A percentile compares a stretch with the other conserved stretches of the same genome.
Evolutionary conservation across 2,329 filamentous ascomycete species (phyloP).

Genomic region (Fusarium piperis): DNA sequence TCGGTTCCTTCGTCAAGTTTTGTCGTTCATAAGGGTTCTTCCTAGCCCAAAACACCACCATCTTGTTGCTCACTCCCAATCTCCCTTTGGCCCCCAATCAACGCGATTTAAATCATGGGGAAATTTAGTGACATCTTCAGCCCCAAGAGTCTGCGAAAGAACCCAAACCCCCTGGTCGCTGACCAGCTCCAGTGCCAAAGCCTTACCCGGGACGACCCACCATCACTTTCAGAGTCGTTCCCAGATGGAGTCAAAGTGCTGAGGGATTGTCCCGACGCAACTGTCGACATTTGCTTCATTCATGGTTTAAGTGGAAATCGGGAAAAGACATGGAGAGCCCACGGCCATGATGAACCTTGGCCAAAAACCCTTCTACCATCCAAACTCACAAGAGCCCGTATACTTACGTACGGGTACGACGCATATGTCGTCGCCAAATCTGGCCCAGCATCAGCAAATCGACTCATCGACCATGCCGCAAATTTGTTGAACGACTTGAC

Average conservation of each 20-base stretch:
- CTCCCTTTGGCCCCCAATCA: not conserved
- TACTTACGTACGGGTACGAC: slow-evolving; percentile 54
- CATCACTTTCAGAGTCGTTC: slow-evolving; percentile 5
- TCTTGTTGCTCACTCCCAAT: not conserved
- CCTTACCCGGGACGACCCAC: not conserved
- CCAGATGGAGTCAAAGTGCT: slow-evolving; percentile 19
- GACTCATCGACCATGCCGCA: slow-evolving; percentile 43
- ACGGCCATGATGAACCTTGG: slow-evolving; percentile 45
- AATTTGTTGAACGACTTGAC: slow-evolving; percentile 45
- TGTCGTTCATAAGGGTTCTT: not conserved
- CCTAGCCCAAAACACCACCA: not conserved
- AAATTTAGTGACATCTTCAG: not conserved
- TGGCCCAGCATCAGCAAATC: slow-evolving; percentile 39
- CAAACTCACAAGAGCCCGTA: slow-evolving; percentile 44
- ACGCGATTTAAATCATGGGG: not conserved
- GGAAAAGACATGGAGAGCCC: slow-evolving; percentile 50
- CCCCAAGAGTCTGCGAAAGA: not conserved
- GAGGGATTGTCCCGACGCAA: slow-evolving; percentile 13
- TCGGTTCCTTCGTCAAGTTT: not conserved
- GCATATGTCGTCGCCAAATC: slow-evolving; percentile 38
- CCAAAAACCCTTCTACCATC: slow-evolving; percentile 45
- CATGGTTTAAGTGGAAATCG: slow-evolving; percentile 54
- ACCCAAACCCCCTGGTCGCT: not conserved
- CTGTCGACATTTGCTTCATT: slow-evolving; percentile 48
- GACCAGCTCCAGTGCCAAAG: not conserved